phyloP scores from a whole-genome alignment of 73 alveolate genomes.

The Tetrahymena borealis region DNA sequence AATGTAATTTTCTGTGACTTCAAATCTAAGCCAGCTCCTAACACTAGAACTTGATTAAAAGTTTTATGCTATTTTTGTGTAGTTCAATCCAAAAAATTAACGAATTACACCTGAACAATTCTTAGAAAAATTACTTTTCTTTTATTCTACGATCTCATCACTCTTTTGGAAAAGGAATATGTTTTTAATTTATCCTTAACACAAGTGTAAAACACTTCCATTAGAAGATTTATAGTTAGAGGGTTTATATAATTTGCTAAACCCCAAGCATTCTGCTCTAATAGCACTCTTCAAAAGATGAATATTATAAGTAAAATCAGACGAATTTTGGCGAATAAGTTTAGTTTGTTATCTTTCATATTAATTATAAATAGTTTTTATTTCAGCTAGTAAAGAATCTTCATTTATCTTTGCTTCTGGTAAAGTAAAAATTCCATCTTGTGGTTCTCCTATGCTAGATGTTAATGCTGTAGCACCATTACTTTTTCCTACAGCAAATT shows the following conservation, averaged over 20 bases:
- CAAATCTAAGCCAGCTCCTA: neutral
- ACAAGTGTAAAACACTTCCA: neutral
- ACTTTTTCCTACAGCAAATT: neutral
- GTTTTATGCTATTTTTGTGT: neutral
- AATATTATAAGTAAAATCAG: neutral
- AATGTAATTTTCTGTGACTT: neutral
- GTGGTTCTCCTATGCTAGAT: no score
- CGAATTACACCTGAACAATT: no score
- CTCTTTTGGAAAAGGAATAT: neutral
- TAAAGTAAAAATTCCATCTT: neutral
- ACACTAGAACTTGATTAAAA: neutral
- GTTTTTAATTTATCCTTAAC: neutral
- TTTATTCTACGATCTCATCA: neutral
- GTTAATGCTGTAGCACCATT: neutral
- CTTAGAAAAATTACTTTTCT: neutral
- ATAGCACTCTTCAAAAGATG: neutral
- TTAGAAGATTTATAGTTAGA: neutral
- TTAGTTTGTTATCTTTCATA: neutral
- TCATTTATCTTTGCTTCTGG: neutral
- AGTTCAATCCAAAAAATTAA: neutral
- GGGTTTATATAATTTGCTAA: neutral
- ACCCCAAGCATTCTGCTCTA: neutral
- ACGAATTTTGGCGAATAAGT: neutral
- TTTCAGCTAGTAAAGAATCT: neutral
- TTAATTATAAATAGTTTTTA: neutral